Evolutionary conservation across 257 asterid genomes (phyloP), one percentile per base, ranked within the genome.

Genomic region (Dorcoceras hygrometricum): DNA sequence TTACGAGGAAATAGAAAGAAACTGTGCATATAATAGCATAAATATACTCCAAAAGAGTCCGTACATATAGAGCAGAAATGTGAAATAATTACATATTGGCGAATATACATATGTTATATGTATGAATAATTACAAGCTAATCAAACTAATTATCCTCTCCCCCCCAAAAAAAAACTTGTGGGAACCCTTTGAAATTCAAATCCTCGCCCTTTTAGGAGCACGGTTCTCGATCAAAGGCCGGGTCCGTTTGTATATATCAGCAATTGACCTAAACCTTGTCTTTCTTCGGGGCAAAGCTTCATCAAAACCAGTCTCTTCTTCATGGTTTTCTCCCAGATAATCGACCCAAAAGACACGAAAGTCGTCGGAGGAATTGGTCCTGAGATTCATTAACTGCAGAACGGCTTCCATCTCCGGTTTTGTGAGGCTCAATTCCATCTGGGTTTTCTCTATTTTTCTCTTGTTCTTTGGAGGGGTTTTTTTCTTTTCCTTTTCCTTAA

Each of bases 331-430:
- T 46, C 57, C 29, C 8, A 34, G 34, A 20, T 60, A 64, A 53
- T 75, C 46, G 54, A 65, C 24, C 80, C 78, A 79, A 2, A 72
- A 57, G 8, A 69, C 23, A 6, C 43, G 57, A 53, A 59, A 71
- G 57, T 78, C 75, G 32, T 23, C 55, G 22, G 59, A 65, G 2
- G 78, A 77, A 59, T 75, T 69, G 73, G 87, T 79, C 70, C 89
- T 76, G 27, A 87, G 88, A 65, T 83, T 86, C 62, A 85, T 85
- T 5, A 85, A 75, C 81, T 81, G 95, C 70, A 78, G 23, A 29
- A 84, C 92, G 23, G 91, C 95, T 76, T 85, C 86, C 72, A 87
- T 75, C 77, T 87, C 95, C 31, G 59, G 72, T 43, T 81, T 76
- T 2, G 89, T 71, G 16, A 87, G 84, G 53, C 75, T 71, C 66